A percentile compares a stretch with the other conserved stretches of the same genome.
These are phyloP conservation scores for Colletotrichum gigasporum DNA, from an alignment of 2,329 filamentous ascomycete species.

Conservation along the genomic window DNA sequence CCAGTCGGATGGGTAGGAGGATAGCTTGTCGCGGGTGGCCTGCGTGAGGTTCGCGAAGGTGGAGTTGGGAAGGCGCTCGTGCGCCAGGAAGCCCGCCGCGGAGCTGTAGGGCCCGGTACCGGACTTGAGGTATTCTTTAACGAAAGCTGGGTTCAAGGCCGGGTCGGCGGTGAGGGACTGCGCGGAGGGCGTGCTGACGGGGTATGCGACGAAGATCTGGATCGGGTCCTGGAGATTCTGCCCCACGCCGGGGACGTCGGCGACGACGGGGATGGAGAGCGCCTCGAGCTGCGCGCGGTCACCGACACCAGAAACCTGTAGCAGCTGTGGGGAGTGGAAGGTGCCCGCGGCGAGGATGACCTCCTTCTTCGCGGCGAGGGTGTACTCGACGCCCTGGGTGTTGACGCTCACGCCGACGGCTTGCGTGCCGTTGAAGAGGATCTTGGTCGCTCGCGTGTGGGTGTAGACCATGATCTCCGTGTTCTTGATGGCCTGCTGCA, in stretches of 20 bases:
- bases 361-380: slow-evolving; percentile 57
- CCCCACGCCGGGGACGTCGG: slow-evolving; percentile 76
- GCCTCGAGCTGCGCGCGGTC: slow-evolving; percentile 48
- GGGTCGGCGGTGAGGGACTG: slow-evolving; percentile 21
- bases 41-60: slow-evolving; percentile 13
- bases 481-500: slow-evolving; percentile 37
- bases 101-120: slow-evolving; percentile 24
- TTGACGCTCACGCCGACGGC: slow-evolving; percentile 51
- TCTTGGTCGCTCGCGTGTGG: slow-evolving; percentile 51
- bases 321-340: slow-evolving; percentile 79
- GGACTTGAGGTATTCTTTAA: slow-evolving; percentile 18
- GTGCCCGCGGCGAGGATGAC: slow-evolving; percentile 84
- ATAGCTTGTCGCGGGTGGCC: neutral
- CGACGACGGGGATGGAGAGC: slow-evolving; percentile 52
- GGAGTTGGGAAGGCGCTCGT: slow-evolving; percentile 20
- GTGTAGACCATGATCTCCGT: slow-evolving; percentile 50
- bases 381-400: slow-evolving; percentile 31
- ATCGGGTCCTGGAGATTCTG: slow-evolving; percentile 84
- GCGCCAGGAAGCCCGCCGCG: slow-evolving; percentile 21
- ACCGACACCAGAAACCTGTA: slow-evolving; percentile 64
- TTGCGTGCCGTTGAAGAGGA: slow-evolving; percentile 54
- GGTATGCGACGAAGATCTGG: slow-evolving; percentile 48
- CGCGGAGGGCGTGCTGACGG: slow-evolving; percentile 12
- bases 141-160: neutral
- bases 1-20: slow-evolving; percentile 15